Base-by-base conservation (phyloP, 2,329 filamentous ascomycete species). In the Aureobasidium vineae region DNA sequence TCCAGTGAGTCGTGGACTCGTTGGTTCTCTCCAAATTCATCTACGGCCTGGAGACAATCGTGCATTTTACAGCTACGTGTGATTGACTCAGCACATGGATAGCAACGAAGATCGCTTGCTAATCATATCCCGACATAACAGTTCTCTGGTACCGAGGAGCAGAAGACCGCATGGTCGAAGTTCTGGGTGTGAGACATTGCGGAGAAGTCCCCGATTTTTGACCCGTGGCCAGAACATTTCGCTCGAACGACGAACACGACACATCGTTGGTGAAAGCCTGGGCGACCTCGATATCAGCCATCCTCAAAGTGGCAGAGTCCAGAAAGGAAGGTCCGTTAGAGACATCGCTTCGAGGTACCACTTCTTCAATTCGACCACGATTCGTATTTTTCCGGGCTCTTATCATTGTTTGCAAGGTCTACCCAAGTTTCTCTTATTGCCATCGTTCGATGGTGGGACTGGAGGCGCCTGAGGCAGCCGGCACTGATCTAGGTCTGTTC, bases 141-240 rank as follows among this genome's bases (percentile, higher is more conserved):
- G 75, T 94, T 95, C 74, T 80, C 85, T 49, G 92, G 92, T 0
- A 84, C 83, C 1, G 83, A 86, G 61, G 86, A 89, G 40, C 87
- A 92, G 70, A 88, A 87, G 73, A 79, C 80, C 41, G 78, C 90
- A 52, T 97, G 93, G 92, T 84, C 81, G 5, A 86, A 84, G 71
- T 93, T 91, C 73, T 97, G 92, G 92, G 80, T 86, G 59, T 74
- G 71, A 56, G 73, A 64, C 61, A 45, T 33, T 41, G 59, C 45
- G 59, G 59, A 63, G 45, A 52, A 41, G n/a, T n/a, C 38, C 16
- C 41, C 41, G 31, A 19, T 21, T n/a, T 57, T 60, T 8, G 19
- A 26, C 40, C 16, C 26, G 40, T 23, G 56, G 57, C 57, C 31
- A 49, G 57, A 61, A 49, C 41, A 26, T 61, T 41, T 43, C 28